A percentile compares a stretch with the other conserved stretches of the same genome.
Evolutionary conservation across 768 basidiomycete species (phyloP).

Genomic region (Trametes cinnabarina): DNA sequence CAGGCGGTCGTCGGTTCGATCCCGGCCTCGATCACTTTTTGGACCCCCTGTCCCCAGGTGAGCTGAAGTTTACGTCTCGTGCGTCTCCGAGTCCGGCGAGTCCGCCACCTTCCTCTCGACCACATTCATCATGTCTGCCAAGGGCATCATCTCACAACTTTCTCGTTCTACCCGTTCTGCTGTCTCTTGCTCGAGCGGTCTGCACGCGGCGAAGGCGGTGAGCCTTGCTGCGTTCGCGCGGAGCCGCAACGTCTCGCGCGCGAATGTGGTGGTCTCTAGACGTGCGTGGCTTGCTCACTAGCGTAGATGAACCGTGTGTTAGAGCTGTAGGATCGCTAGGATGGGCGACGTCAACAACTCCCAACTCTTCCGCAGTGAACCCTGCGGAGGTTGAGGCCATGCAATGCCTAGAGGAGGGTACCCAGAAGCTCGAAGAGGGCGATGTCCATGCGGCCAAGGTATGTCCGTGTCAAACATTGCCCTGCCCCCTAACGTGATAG

Average conservation of each 20-base stretch:
- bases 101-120: neutral
- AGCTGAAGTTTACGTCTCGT: too few relatives aligned
- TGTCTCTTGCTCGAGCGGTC: neutral
- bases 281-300: too few relatives aligned
- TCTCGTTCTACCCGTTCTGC: neutral
- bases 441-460: constrained; percentile 77
- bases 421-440: constrained; percentile 81
- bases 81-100: too few relatives aligned
- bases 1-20: constrained; percentile 28
- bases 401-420: constrained; percentile 78
- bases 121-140: neutral
- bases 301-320: too few relatives aligned
- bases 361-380: constrained; percentile 78
- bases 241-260: neutral
- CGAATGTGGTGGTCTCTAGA: neutral
- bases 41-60: too few relatives aligned
- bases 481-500: constrained; percentile 2
- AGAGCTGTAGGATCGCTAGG: too few relatives aligned
- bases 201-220: too few relatives aligned
- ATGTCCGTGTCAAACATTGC: neutral
- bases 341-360: constrained; percentile 77
- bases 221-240: neutral
- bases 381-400: constrained; percentile 80
- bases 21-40: constrained; percentile 26
- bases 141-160: neutral